Conservation (phyloP, 257 asterid genomes). For the Asclepias syriaca region DNA sequence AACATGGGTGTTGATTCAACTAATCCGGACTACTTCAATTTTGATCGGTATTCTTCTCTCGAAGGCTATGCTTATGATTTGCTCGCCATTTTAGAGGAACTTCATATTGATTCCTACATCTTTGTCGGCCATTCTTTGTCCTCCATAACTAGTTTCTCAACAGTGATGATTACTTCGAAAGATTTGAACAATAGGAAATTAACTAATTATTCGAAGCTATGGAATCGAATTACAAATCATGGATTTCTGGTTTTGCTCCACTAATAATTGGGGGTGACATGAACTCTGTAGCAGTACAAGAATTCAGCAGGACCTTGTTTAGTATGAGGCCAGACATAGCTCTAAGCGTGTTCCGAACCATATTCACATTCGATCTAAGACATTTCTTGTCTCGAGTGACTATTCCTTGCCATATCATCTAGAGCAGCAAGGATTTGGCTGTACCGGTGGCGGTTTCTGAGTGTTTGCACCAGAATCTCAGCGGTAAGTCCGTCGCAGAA, state of each 20-base stretch:
- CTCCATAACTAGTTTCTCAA: conserved; percentile 42
- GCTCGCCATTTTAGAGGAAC: conserved; percentile 37
- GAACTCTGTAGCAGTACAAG: conserved; percentile 71
- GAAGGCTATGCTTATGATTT: conserved; percentile 44
- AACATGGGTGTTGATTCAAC: conserved; percentile 51
- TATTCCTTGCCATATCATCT: conserved; percentile 72
- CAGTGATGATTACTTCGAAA: conserved; percentile 37
- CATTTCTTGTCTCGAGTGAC: conserved; percentile 39
- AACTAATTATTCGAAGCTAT: conserved; percentile 38
- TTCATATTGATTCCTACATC: conserved; percentile 23
- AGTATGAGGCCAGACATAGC: conserved; percentile 81
- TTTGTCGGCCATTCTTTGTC: conserved; percentile 40
- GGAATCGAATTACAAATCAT: conserved; percentile 59
- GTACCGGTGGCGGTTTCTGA: conserved; percentile 68
- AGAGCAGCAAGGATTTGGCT: conserved; percentile 66
- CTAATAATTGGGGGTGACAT: conserved; percentile 66
- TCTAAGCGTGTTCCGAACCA: conserved; percentile 46
- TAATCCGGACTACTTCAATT: conserved; percentile 48
- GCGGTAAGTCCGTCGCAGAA: conserved; percentile 60
- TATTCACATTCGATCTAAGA: conserved; percentile 47
- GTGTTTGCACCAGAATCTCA: conserved; percentile 63
- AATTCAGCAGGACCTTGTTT: conserved; percentile 68
- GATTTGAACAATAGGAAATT: conserved; percentile 40
- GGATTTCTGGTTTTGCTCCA: conserved; percentile 71
- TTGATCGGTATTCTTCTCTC: conserved; percentile 34